phyloP scores from a whole-genome alignment of 768 basidiomycete genomes.

The Vararia minispora region DNA sequence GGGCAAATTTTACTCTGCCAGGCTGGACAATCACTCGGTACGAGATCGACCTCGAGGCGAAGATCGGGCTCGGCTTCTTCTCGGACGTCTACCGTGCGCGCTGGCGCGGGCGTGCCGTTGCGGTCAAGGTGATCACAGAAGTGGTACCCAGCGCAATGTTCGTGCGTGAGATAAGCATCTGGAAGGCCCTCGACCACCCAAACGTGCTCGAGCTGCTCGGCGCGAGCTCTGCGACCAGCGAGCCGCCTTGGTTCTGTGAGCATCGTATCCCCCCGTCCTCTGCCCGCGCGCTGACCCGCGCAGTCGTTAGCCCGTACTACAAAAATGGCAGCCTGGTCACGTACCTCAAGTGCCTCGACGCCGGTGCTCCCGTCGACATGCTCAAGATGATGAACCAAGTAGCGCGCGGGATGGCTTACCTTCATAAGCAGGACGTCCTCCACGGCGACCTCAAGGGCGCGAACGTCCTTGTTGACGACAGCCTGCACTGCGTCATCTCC shows the following conservation, averaged over 20 bases:
- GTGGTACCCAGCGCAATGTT: constrained; percentile 51
- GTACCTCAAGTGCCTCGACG: constrained; percentile 26
- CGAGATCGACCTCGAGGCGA: constrained; percentile 57
- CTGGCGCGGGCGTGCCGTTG: constrained; percentile 54
- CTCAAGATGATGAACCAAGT: constrained; percentile 51
- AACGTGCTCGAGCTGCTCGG: constrained; percentile 57
- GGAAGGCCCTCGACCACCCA: constrained; percentile 25
- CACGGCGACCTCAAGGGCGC: constrained; percentile 66
- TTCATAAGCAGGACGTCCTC: constrained; percentile 48
- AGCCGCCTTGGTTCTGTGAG: constrained; percentile 58
- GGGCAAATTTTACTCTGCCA: constrained; percentile 27
- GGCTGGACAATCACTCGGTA: constrained; percentile 72
- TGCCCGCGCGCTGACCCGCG: no score
- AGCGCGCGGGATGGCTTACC: constrained; percentile 60
- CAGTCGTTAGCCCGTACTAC: constrained; percentile 59
- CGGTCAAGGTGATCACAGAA: constrained; percentile 57
- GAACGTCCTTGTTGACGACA: constrained; percentile 56
- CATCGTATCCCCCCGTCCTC: constrained; percentile 14
- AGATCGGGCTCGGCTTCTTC: constrained; percentile 66
- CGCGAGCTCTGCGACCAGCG: constrained; percentile 53
- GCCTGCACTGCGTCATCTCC: constrained; percentile 49
- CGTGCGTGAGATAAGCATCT: constrained; percentile 43
- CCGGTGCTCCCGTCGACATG: constrained; percentile 27
- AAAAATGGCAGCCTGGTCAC: constrained; percentile 42
- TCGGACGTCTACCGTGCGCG: constrained; percentile 65